These are phyloP conservation scores for Penicillium paradoxum DNA, from an alignment of 495 filamentous ascomycete species.

Conservation along the genomic window DNA sequence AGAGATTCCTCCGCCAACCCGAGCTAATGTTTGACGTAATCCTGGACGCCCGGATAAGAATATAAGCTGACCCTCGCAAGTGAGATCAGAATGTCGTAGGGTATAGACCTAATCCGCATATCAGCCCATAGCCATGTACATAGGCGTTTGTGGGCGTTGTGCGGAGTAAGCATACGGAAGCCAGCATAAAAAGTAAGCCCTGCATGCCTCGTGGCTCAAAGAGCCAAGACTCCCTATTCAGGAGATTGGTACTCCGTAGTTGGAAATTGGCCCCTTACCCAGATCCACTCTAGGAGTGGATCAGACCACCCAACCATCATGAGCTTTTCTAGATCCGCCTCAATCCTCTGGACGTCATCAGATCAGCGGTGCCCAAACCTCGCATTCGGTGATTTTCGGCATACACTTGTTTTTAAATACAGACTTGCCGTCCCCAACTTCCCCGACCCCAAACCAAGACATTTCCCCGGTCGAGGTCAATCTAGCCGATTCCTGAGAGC, in stretches of 20 bases:
- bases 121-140: neutral
- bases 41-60: neutral
- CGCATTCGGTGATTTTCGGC: neutral
- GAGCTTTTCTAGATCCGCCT: neutral
- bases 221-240: neutral
- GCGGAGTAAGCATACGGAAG: too few relatives aligned
- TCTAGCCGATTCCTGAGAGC: neutral
- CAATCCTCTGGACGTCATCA: neutral
- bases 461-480: neutral
- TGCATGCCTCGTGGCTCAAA: slow-evolving; percentile 1
- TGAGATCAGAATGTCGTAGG: too few relatives aligned
- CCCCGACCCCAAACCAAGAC: neutral
- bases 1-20: too few relatives aligned
- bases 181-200: too few relatives aligned
- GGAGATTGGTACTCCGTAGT: neutral
- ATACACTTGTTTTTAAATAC: neutral
- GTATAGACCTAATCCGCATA: neutral
- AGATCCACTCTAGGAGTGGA: slow-evolving; percentile 1
- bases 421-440: neutral
- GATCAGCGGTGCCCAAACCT: neutral
- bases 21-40: too few relatives aligned
- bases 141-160: neutral
- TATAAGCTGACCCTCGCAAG: neutral
- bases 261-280: neutral
- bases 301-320: neutral